Evolutionary conservation across 768 basidiomycete genomes (phyloP).

Genomic region (Termitomyces titanicus): DNA sequence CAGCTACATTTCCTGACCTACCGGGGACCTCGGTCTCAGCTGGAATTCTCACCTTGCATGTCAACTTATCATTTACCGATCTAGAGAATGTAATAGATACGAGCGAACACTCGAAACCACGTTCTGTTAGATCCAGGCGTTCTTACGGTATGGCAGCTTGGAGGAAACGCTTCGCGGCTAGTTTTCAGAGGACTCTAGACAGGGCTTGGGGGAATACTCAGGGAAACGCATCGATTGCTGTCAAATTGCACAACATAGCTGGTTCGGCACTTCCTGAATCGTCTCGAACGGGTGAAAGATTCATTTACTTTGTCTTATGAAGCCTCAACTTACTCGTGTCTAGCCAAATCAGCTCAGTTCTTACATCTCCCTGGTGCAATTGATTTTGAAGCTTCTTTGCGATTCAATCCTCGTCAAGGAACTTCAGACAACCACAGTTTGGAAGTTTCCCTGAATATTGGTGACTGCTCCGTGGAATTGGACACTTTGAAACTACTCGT

Average conservation of each 20-base stretch:
- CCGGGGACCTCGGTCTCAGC: slow-evolving; percentile 50
- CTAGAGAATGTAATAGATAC: slow-evolving; percentile 33
- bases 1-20: slow-evolving; percentile 46
- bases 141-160: slow-evolving; percentile 56
- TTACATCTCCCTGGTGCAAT: slow-evolving; percentile 44
- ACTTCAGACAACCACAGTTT: slow-evolving; percentile 52
- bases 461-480: slow-evolving; percentile 42
- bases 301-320: neutral
- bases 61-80: slow-evolving; percentile 52
- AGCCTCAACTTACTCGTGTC: neutral
- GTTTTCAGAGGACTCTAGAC: slow-evolving; percentile 64
- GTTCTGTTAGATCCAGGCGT: slow-evolving; percentile 20
- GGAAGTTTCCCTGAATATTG: slow-evolving; percentile 40
- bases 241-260: slow-evolving; percentile 45
- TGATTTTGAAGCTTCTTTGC: slow-evolving; percentile 42
- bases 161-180: slow-evolving; percentile 56
- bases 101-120: slow-evolving; percentile 15
- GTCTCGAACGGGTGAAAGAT: slow-evolving; percentile 26
- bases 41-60: slow-evolving; percentile 48
- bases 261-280: slow-evolving; percentile 30
- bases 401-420: slow-evolving; percentile 58
- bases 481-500: slow-evolving; percentile 38
- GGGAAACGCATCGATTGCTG: slow-evolving; percentile 49
- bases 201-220: slow-evolving; percentile 63
- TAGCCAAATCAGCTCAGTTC: slow-evolving; percentile 32